Conservation (phyloP, 108 stramenopile species). For the Cyclostephanos invisitatus region DNA sequence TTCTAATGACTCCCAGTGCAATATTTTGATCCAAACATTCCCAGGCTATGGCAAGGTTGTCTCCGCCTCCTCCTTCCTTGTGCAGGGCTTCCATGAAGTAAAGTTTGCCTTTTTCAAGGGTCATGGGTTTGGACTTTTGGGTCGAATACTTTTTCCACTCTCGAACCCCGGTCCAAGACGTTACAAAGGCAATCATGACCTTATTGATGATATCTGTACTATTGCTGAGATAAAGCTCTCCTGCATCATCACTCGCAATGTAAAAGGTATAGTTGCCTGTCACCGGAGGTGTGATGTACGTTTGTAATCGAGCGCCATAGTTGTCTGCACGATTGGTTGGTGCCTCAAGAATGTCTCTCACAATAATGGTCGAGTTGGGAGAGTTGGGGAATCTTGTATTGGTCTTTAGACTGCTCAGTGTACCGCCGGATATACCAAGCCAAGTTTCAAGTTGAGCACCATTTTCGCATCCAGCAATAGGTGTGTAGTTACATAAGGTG, state of each 20-base stretch:
- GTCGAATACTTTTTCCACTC: neutral
- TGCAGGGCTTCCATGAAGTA: neutral
- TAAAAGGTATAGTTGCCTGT: slow-evolving; percentile 9
- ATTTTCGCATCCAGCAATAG: too few species aligned
- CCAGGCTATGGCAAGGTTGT: slow-evolving; percentile 6
- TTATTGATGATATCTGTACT: neutral
- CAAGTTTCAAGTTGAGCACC: too few species aligned
- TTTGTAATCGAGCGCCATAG: slow-evolving; percentile 4
- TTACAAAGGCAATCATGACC: neutral
- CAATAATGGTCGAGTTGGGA: too few species aligned
- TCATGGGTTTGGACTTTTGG: slow-evolving; percentile 1
- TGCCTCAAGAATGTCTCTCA: neutral
- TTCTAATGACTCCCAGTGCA: neutral
- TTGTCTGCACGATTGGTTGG: neutral
- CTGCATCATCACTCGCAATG: slow-evolving; percentile 12
- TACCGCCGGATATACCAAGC: too few species aligned
- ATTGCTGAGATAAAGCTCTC: neutral
- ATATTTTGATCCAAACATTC: neutral
- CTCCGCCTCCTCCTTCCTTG: slow-evolving; percentile 3
- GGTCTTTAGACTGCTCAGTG: too few species aligned
- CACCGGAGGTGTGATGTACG: slow-evolving; percentile 10
- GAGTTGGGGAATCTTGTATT: too few species aligned
- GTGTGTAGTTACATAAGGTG: too few species aligned
- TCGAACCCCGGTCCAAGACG: neutral
- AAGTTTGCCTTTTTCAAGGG: slow-evolving; percentile 2